Evolutionary conservation across 495 filamentous ascomycete species (phyloP).

Genomic region (Alectoria sarmentosa): DNA sequence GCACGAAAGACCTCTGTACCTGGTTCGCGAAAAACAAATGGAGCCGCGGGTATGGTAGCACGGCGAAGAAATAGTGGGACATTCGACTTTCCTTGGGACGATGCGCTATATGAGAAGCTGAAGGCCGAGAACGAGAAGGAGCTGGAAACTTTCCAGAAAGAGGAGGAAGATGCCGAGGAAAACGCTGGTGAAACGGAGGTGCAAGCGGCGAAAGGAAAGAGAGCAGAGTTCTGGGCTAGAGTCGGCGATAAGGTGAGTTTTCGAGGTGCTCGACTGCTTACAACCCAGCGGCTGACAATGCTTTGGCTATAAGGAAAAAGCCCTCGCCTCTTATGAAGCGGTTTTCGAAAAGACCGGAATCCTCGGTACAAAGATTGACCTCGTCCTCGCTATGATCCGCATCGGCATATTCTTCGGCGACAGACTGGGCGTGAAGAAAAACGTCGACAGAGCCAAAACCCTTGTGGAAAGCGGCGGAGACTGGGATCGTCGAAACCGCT

Average conservation of each 20-base stretch:
- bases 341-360: constrained; percentile 91
- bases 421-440: constrained; percentile 83
- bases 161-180: constrained; percentile 89
- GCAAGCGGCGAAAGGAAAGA: constrained; percentile 82
- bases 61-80: constrained; percentile 53
- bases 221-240: constrained; percentile 89
- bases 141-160: constrained; percentile 85
- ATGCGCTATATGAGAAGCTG: constrained; percentile 75
- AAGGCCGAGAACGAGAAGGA: constrained; percentile 85
- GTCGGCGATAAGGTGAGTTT: constrained; percentile 82
- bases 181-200: constrained; percentile 95
- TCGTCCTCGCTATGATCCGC: constrained; percentile 92
- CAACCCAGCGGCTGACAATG: constrained; percentile 4
- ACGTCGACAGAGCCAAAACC: constrained; percentile 79
- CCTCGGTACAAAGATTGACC: constrained; percentile 91
- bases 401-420: constrained; percentile 95
- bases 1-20: constrained; percentile 50
- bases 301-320: constrained; percentile 65
- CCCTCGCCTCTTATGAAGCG: constrained; percentile 82
- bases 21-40: constrained; percentile 48
- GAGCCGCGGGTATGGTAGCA: constrained; percentile 60
- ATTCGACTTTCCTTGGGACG: constrained; percentile 80
- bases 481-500: constrained; percentile 94
- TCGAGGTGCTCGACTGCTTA: neutral
- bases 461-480: constrained; percentile 92